Evolutionary conservation across 2,329 filamentous ascomycete genomes (phyloP).

Genomic region (Exutisphaerella laricina): DNA sequence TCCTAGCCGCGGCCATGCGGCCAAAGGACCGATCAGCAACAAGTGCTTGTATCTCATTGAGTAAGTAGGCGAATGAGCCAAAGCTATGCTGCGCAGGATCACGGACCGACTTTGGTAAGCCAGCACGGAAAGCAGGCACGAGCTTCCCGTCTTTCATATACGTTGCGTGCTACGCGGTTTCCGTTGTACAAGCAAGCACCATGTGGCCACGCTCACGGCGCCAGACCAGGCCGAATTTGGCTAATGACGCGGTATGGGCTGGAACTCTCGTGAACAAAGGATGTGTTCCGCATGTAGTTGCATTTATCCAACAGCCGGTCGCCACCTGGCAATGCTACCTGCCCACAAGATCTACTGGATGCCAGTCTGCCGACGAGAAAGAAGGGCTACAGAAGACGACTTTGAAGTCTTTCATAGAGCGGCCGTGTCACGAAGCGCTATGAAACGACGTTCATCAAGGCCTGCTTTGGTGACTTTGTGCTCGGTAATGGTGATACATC

Average conservation of each 20-base stretch:
- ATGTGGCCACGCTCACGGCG: not conserved
- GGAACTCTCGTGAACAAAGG: slow-evolving; percentile 15
- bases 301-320: slow-evolving; percentile 2
- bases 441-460: too few relatives aligned
- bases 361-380: too few relatives aligned
- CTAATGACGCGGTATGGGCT: slow-evolving; percentile 11
- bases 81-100: slow-evolving; percentile 10
- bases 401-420: too few relatives aligned
- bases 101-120: slow-evolving; percentile 9
- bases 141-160: slow-evolving; percentile 1
- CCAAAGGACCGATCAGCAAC: not conserved
- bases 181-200: not conserved
- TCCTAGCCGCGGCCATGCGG: slow-evolving; percentile 4
- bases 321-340: not conserved
- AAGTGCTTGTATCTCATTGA: slow-evolving; percentile 2
- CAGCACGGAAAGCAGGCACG: slow-evolving; percentile 4
- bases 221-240: slow-evolving; percentile 13
- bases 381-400: too few relatives aligned
- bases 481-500: not conserved
- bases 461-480: not conserved
- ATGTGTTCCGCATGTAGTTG: slow-evolving; percentile 15
- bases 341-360: not conserved
- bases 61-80: slow-evolving; percentile 7
- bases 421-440: too few relatives aligned
- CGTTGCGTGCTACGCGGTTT: slow-evolving; percentile 8